These are phyloP conservation scores for Ustilago nuda DNA, from an alignment of 1,284 basidiomycete species.

Conservation along the genomic window DNA sequence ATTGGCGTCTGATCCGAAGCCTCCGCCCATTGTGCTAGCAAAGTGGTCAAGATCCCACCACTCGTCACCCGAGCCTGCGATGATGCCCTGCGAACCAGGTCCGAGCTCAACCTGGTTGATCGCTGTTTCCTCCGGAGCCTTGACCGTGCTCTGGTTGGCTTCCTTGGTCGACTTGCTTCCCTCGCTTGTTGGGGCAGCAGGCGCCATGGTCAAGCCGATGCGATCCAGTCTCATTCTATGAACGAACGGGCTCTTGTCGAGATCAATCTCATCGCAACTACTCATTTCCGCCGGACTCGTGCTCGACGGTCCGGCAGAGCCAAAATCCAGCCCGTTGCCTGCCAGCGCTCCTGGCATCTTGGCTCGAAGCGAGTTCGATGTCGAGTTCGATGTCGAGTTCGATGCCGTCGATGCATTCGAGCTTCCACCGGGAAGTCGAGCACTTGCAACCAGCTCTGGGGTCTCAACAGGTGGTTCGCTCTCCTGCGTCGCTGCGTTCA, in stretches of 20 bases:
- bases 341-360: conserved; percentile 39
- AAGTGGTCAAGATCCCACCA: conserved; percentile 59
- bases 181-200: conserved; percentile 25
- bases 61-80: conserved; percentile 47
- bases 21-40: conserved; percentile 37
- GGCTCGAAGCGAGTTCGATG: conserved; percentile 38
- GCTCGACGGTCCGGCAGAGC: conserved; percentile 58
- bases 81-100: conserved; percentile 44
- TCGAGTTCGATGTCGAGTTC: conserved; percentile 47
- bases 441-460: conserved; percentile 53
- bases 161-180: conserved; percentile 17
- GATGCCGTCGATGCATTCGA: conserved; percentile 49
- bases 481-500: conserved; percentile 48
- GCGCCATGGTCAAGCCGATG: conserved; percentile 42
- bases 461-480: conserved; percentile 54
- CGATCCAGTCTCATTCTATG: conserved; percentile 48
- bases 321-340: conserved; percentile 56
- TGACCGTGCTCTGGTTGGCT: conserved; percentile 26
- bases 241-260: conserved; percentile 53
- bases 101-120: conserved; percentile 51
- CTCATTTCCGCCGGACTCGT: conserved; percentile 59
- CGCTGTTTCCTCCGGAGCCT: conserved; percentile 39
- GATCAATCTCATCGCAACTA: conserved; percentile 56
- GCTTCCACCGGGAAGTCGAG: conserved; percentile 39
- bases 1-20: conserved; percentile 39